These are phyloP conservation scores for Penicillium sp. DNA, from an alignment of 2,329 filamentous ascomycete genomes.

Conservation along the genomic window DNA sequence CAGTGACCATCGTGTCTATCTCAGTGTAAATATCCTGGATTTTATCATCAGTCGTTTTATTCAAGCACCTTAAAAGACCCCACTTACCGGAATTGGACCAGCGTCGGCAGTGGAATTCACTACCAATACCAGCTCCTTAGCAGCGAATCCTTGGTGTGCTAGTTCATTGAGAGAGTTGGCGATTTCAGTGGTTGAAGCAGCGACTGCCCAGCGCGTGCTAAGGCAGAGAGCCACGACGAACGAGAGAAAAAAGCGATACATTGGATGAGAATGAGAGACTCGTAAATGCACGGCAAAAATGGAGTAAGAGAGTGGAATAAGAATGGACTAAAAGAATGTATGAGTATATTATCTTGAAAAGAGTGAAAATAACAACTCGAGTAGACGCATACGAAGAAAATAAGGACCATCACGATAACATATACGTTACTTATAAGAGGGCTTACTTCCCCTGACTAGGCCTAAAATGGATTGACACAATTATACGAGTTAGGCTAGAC, in stretches of 20 bases:
- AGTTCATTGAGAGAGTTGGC: conserved; percentile 11
- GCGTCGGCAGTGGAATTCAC: conserved; percentile 7
- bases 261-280: background rate
- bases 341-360: conserved; percentile 1
- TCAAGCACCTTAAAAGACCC: too few relatives aligned
- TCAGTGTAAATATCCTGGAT: conserved; percentile 3
- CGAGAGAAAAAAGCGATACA: background rate
- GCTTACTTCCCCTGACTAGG: conserved; percentile 1
- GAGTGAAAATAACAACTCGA: background rate
- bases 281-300: background rate
- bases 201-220: background rate
- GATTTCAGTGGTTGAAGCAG: conserved; percentile 6
- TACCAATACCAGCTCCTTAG: conserved; percentile 6
- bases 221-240: conserved; percentile 1
- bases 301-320: too few relatives aligned
- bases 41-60: background rate
- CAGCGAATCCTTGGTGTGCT: conserved; percentile 9
- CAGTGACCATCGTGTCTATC: conserved; percentile 8
- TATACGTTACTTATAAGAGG: background rate
- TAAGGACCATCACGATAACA: background rate
- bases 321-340: background rate
- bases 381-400: background rate
- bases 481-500: background rate
- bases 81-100: conserved; percentile 4
- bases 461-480: background rate